Evolutionary conservation across 1,139 yeast genomes (phyloP), one percentile per base, ranked within the genome.

Genomic region (Geotrichum macrosporum): DNA sequence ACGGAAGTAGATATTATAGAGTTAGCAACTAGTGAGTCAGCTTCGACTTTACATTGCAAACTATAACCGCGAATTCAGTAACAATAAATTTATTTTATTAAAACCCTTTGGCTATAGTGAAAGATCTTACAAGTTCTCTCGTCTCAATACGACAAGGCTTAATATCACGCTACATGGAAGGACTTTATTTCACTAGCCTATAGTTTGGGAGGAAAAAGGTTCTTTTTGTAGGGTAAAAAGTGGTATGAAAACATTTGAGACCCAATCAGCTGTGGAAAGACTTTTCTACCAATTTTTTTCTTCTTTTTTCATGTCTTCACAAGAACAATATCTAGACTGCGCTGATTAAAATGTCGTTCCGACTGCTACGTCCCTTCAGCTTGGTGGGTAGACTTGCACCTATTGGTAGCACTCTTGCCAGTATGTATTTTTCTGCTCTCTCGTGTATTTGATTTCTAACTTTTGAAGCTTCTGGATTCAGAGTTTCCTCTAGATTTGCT

Each of bases 401-500:
- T 39, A 20, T 26, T 12, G 31, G 41, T 33, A 33, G 40, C 32
- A 19, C 44, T 39, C 32, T 34, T 29, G 47, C 42, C 29, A n/a
- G 46, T 42, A 43, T 29, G 45, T 40, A 15, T 30, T 34, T 15
- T n/a, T 22, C 16, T 33, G n/a, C 21, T 35, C 6, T 10, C 18
- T 10, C 27, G 8, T 6, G 13, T 29, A 19, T 1, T 35, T 15
- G 24, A 13, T 4, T 26, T 21, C 41, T 13, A 26, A 19, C 36
- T 32, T 15, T 4, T 41, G 5, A 12, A 35, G 29, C 30, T 27
- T 36, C 42, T 18, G 34, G 21, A 24, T 21, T 32, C 30, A 24
- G 38, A 41, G 18, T 24, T 22, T 43, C 50, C 19, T 22, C 45
- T 36, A 32, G 52, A 50, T 47, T 44, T 26, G 50, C 53, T 20